Evolutionary conservation across 257 asterid genomes (phyloP).

Genomic region (Jasminum sambac): DNA sequence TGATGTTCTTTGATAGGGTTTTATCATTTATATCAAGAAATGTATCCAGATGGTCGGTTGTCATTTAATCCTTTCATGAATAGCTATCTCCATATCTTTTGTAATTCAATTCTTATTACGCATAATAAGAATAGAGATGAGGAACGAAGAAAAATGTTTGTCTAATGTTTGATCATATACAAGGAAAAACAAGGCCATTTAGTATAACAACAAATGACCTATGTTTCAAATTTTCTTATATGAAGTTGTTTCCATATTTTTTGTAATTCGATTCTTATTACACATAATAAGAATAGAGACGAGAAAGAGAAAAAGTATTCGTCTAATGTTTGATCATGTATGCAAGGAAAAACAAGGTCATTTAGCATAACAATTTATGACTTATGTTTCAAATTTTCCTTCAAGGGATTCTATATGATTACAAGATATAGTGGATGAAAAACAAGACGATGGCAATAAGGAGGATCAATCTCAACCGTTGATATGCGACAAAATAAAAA

Average conservation of each 20-base stretch:
- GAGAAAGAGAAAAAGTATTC: not conserved
- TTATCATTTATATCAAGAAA: too few relatives aligned
- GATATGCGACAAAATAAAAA: constrained; percentile 39
- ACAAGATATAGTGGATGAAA: constrained; percentile 38
- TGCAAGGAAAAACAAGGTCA: not conserved
- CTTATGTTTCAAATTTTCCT: constrained; percentile 17
- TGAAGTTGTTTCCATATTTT: too few relatives aligned
- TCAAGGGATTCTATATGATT: constrained; percentile 25
- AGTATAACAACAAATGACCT: too few relatives aligned
- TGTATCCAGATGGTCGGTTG: too few relatives aligned
- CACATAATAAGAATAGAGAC: not conserved
- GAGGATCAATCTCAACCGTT: constrained; percentile 32
- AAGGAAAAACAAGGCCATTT: not conserved
- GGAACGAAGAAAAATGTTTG: not conserved
- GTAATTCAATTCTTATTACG: not conserved
- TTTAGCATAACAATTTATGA: not conserved
- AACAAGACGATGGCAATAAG: constrained; percentile 34
- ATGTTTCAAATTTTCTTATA: constrained; percentile 22
- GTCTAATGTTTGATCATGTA: not conserved
- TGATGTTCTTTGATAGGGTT: not conserved
- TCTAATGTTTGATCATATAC: not conserved
- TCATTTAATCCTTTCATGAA: too few relatives aligned
- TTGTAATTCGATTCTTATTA: too few relatives aligned
- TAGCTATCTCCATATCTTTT: not conserved
- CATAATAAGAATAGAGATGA: not conserved